A percentile compares a stretch with the other conserved stretches of the same genome.
These are phyloP conservation scores for Cucumis hystrix DNA, from an alignment of 306 rosid genomes.

Conservation along the genomic window DNA sequence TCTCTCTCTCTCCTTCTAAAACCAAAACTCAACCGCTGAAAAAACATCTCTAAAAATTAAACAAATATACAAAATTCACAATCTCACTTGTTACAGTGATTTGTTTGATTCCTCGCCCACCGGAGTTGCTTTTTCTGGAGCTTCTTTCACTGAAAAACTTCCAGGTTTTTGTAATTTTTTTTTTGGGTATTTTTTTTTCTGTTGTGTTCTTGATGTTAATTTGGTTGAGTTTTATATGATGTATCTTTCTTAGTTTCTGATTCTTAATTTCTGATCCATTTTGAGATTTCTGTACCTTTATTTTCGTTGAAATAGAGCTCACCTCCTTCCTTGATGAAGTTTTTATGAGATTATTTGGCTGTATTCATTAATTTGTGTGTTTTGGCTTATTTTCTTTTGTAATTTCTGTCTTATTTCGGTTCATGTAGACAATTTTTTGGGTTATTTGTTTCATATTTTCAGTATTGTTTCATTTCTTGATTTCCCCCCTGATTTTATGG, in stretches of 20 bases:
- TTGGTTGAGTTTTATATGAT: background rate
- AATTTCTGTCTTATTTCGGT: background rate
- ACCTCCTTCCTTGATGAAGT: background rate
- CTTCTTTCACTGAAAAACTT: background rate
- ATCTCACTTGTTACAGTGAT: background rate
- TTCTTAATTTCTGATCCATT: background rate
- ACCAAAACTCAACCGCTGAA: constrained; percentile 8
- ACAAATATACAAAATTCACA: background rate
- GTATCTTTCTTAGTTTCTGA: background rate
- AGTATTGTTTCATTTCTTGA: background rate
- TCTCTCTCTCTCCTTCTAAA: constrained; percentile 6
- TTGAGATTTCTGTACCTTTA: background rate
- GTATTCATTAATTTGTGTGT: background rate
- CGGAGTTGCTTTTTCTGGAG: background rate
- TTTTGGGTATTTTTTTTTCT: background rate
- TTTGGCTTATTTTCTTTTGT: background rate
- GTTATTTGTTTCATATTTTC: background rate
- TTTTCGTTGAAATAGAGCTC: background rate
- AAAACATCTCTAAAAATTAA: background rate
- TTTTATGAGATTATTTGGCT: background rate
- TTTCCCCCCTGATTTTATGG: background rate
- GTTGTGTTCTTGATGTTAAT: background rate
- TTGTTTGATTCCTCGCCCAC: background rate
- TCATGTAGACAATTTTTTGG: background rate
- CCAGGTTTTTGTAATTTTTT: background rate